Base-by-base conservation (phyloP, 2,329 filamentous ascomycete species). In the Beauveria brongniartii region DNA sequence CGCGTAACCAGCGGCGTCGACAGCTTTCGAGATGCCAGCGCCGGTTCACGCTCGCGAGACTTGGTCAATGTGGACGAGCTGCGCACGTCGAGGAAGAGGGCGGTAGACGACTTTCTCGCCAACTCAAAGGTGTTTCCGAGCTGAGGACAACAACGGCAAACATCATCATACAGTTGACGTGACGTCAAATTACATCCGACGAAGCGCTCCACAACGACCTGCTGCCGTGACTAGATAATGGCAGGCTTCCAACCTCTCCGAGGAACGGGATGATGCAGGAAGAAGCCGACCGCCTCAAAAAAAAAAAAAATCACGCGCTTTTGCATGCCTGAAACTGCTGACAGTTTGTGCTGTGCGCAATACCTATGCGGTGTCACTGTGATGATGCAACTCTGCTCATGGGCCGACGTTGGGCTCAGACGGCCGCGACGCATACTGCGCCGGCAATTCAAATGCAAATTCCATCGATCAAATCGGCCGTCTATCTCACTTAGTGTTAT, bases 1-100 rank as follows among this genome's bases (percentile, higher is more conserved):
- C 77, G 85, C 28, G 84, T 88, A 0, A 78, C 80, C 5, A 82
- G 79, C 2, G 77, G 82, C 22, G 75, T 87, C 1, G 75, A 72
- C 14, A 69, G 70, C 18, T 70, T 73, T 7, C 67, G 68, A 28
- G 40, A 63, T 14, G 43, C 59, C 43, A 62, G 63, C 20, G 66
- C n/a, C 63, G 62, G 7, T 65, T 61, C 28, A 67, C 64, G 16
- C 68, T 64, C 16, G 64, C 66, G 4, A 64, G 68, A 2, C 62
- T n/a, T 34, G 4, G 37, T 61, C 26, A 47, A 69, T 9, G 68
- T 74, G 47, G 71, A 71, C 26, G 73, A 75, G 52, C 64, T 78
- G 9, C 72, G 75, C 24, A 68, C 66, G 18, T 69, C 73, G n/a
- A 75, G 79, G 63, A 73, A 71, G 63, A 70, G 70, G 26, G 78